phyloP scores from a whole-genome alignment of 179 eudicot genomes.

The Corrigiola litoralis region DNA sequence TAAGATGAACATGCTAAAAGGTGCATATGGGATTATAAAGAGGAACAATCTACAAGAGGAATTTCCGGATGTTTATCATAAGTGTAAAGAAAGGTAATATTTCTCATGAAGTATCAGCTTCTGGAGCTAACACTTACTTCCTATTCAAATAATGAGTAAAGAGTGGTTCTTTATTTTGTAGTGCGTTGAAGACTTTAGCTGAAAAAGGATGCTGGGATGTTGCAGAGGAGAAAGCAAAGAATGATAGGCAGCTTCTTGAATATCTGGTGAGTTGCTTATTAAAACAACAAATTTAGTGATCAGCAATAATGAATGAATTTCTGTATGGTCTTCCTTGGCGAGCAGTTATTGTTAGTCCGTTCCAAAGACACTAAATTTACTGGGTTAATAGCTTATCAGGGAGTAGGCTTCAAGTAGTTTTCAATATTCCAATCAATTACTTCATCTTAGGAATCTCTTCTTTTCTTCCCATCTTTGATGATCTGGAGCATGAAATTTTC shows the following conservation, averaged over 20 bases:
- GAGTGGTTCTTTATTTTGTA: conserved; percentile 32
- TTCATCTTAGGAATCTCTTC: neutral
- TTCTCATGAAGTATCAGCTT: conserved; percentile 1
- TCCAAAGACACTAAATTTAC: neutral
- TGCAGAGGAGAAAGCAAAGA: conserved; percentile 72
- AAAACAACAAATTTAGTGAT: neutral
- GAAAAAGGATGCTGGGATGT: conserved; percentile 98
- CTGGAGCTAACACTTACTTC: conserved; percentile 11
- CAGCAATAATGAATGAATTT: neutral
- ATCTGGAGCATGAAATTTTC: too few relatives aligned
- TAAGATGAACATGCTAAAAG: conserved; percentile 49
- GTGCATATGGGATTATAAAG: conserved; percentile 75
- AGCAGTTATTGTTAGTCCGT: neutral
- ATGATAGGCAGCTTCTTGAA: conserved; percentile 65
- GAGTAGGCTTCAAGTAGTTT: neutral
- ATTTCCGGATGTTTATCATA: conserved; percentile 73
- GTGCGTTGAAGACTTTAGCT: conserved; percentile 81
- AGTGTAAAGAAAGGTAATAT: conserved; percentile 81
- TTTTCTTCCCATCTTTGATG: too few relatives aligned
- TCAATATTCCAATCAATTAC: neutral
- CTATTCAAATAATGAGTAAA: conserved; percentile 5
- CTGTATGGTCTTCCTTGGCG: neutral
- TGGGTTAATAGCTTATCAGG: neutral
- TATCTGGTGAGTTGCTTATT: conserved; percentile 58
- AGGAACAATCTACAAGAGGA: conserved; percentile 67